Conservation (phyloP, 2,329 filamentous ascomycete species). For the Xylariaceae sp. region DNA sequence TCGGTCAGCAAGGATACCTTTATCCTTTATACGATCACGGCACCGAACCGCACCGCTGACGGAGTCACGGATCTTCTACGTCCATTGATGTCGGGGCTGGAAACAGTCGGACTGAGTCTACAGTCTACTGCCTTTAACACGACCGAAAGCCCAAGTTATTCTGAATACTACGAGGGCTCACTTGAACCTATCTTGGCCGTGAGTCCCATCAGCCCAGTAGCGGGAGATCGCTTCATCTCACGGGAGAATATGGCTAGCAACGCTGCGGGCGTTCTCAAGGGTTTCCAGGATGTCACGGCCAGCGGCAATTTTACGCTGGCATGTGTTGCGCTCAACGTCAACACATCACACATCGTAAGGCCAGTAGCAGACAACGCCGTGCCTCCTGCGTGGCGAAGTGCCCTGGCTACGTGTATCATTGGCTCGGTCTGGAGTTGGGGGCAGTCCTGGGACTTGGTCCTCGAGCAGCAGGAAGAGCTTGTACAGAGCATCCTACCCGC, state of each 20-base stretch:
- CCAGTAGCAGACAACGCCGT: neutral
- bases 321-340: conserved; percentile 7
- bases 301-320: conserved; percentile 11
- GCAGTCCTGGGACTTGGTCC: conserved; percentile 3
- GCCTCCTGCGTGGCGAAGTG: conserved; percentile 2
- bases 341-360: neutral
- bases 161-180: conserved; percentile 1
- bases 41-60: conserved; percentile 2
- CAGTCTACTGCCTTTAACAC: conserved; percentile 8
- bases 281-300: conserved; percentile 5
- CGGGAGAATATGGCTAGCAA: neutral
- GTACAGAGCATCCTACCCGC: too few species aligned
- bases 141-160: neutral
- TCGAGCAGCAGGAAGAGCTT: conserved; percentile 3
- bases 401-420: conserved; percentile 4
- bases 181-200: conserved; percentile 8
- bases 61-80: neutral
- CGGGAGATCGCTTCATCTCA: conserved; percentile 14
- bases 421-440: conserved; percentile 13
- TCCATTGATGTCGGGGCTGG: neutral
- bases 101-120: neutral
- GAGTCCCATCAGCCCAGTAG: conserved; percentile 7
- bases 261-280: neutral
- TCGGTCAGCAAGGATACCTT: conserved; percentile 5
- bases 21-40: conserved; percentile 8